Evolutionary conservation across 371 early-diverging fungal genomes (phyloP).

Genomic region (Rozella allomycis): DNA sequence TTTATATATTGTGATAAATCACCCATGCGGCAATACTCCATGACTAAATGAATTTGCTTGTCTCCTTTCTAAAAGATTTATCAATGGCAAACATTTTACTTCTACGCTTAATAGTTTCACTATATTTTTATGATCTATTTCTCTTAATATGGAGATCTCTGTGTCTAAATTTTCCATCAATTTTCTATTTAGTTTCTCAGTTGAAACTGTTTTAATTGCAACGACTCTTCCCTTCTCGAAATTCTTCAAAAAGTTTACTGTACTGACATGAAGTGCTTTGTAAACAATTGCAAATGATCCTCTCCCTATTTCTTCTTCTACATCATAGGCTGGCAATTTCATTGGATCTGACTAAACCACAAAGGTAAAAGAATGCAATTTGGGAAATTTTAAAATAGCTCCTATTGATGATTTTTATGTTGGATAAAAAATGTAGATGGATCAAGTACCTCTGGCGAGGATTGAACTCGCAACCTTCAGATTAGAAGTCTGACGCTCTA

Average conservation of each 20-base stretch:
- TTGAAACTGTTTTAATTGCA: constrained; percentile 68
- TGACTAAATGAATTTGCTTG: constrained; percentile 66
- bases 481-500: too few relatives aligned
- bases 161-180: constrained; percentile 71
- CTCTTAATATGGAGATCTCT: constrained; percentile 71
- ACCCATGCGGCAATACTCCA: constrained; percentile 83
- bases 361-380: too few relatives aligned
- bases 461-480: too few relatives aligned
- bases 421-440: too few relatives aligned
- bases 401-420: too few relatives aligned
- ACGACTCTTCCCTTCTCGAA: constrained; percentile 19
- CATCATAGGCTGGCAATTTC: constrained; percentile 37
- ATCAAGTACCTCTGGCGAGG: too few relatives aligned
- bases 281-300: constrained; percentile 90
- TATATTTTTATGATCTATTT: constrained; percentile 55
- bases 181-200: constrained; percentile 63
- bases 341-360: too few relatives aligned
- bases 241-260: not conserved
- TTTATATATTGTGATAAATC: constrained; percentile 75
- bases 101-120: constrained; percentile 41
- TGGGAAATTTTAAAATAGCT: too few relatives aligned
- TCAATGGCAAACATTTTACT: constrained; percentile 1
- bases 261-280: constrained; percentile 23
- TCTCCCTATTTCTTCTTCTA: constrained; percentile 55
- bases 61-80: constrained; percentile 55